Conservation (phyloP, 108 stramenopile species). For the Parmales sp. region DNA sequence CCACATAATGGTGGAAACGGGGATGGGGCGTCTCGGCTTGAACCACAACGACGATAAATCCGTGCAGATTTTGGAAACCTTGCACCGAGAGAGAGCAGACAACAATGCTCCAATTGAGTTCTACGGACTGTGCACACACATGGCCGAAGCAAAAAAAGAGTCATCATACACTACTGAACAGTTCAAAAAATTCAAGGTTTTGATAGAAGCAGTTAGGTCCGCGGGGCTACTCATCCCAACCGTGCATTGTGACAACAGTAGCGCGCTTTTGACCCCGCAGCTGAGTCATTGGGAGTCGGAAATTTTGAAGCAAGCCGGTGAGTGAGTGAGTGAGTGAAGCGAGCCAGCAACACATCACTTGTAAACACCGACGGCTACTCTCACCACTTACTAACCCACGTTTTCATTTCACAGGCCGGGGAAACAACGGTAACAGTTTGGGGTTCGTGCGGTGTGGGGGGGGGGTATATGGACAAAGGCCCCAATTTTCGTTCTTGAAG, state of each 20-base stretch:
- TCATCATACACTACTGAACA: constrained; percentile 47
- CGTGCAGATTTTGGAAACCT: constrained; percentile 43
- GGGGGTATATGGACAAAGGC: constrained; percentile 60
- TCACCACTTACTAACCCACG: neutral
- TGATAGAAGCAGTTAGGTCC: constrained; percentile 41
- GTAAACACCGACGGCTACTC: neutral
- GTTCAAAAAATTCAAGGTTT: constrained; percentile 39
- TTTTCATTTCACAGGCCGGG: too few species aligned
- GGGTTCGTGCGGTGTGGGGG: constrained; percentile 58
- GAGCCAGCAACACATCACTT: neutral
- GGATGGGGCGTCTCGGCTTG: constrained; percentile 63
- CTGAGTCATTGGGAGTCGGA: constrained; percentile 50
- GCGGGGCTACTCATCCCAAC: constrained; percentile 50
- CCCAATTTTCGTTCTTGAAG: constrained; percentile 41
- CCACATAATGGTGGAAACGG: constrained; percentile 54
- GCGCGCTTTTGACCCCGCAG: constrained; percentile 41
- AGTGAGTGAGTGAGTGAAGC: constrained; percentile 23
- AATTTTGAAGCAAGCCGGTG: constrained; percentile 31
- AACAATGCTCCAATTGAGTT: constrained; percentile 47
- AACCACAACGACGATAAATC: constrained; percentile 33
- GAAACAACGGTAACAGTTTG: too few species aligned
- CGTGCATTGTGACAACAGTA: constrained; percentile 44
- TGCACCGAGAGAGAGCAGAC: constrained; percentile 40
- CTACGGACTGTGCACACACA: constrained; percentile 65
- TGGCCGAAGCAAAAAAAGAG: constrained; percentile 57